A percentile compares a stretch with the other conserved stretches of the same genome.
phyloP scores from a whole-genome alignment of 345 rosid species.

The Odontarrhena argentea region DNA sequence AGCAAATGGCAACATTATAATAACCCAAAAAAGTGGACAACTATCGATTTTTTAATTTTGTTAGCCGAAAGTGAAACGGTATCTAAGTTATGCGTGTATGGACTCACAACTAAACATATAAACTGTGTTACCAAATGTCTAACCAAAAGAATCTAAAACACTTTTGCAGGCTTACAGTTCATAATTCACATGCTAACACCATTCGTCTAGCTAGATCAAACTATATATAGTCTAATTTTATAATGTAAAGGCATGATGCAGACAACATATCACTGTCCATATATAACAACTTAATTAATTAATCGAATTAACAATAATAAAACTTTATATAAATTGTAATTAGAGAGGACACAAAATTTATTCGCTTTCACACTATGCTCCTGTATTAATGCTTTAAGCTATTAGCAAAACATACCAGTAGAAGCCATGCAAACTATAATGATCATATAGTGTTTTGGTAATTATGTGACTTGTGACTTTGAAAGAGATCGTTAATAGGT shows the following conservation, averaged over 20 bases:
- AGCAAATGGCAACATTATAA: conserved; percentile 30
- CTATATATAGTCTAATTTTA: conserved; percentile 31
- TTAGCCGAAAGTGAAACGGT: conserved; percentile 44
- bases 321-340: neutral
- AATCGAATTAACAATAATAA: neutral
- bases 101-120: conserved; percentile 10
- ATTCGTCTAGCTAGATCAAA: neutral
- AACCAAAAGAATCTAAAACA: conserved; percentile 23
- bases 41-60: conserved; percentile 5
- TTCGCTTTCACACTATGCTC: neutral
- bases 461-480: conserved; percentile 9
- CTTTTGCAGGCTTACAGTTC: conserved; percentile 42
- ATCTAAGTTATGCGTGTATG: conserved; percentile 24
- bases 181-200: conserved; percentile 41
- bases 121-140: conserved; percentile 25
- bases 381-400: neutral
- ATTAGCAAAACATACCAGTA: neutral
- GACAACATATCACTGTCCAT: neutral
- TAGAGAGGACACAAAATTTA: neutral
- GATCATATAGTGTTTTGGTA: too few species aligned
- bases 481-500: neutral
- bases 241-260: neutral
- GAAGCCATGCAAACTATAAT: too few species aligned
- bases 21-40: conserved; percentile 2
- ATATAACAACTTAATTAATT: too few species aligned